phyloP scores from a whole-genome alignment of 192 early-diverging fungal genomes.

The Umbelopsis sp. region DNA sequence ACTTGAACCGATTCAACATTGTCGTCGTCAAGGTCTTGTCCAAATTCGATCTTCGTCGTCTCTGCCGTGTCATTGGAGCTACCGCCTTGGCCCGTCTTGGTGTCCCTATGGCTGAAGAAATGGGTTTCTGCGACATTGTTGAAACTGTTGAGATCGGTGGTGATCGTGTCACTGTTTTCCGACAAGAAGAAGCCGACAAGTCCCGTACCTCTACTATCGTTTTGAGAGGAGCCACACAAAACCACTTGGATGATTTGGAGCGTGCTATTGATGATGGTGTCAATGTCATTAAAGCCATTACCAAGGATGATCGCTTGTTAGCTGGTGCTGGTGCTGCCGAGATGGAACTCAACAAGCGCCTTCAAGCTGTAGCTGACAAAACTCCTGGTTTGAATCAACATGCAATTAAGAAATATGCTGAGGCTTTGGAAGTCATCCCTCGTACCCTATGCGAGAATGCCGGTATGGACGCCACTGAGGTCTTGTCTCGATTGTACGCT shows the following conservation, averaged over 20 bases:
- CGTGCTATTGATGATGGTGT: slow-evolving; percentile 98
- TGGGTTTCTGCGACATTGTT: slow-evolving; percentile 97
- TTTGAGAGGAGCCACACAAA: slow-evolving; percentile 93
- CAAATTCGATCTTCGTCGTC: slow-evolving; percentile 95
- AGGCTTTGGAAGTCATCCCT: slow-evolving; percentile 93
- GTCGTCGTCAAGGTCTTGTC: slow-evolving; percentile 88
- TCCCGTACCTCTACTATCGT: slow-evolving; percentile 94
- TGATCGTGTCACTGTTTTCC: slow-evolving; percentile 97
- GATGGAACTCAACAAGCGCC: slow-evolving; percentile 85
- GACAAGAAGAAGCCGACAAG: slow-evolving; percentile 81
- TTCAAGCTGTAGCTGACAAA: slow-evolving; percentile 80
- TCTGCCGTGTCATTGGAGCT: slow-evolving; percentile 92
- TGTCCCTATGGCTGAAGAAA: slow-evolving; percentile 93
- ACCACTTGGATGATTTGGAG: slow-evolving; percentile 95
- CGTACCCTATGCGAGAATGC: slow-evolving; percentile 94
- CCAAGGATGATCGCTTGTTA: slow-evolving; percentile 82
- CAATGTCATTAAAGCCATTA: slow-evolving; percentile 92
- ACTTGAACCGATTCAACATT: slow-evolving; percentile 89
- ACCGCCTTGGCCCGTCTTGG: slow-evolving; percentile 91
- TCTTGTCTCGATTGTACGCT: slow-evolving; percentile 90
- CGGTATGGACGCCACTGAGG: slow-evolving; percentile 91
- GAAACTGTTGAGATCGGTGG: slow-evolving; percentile 96
- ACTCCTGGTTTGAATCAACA: slow-evolving; percentile 96
- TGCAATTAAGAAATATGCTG: slow-evolving; percentile 93
- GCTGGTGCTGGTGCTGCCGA: slow-evolving; percentile 94